These are phyloP conservation scores for Alternaria sp. DNA, from an alignment of 2,329 filamentous ascomycete genomes.

Conservation along the genomic window DNA sequence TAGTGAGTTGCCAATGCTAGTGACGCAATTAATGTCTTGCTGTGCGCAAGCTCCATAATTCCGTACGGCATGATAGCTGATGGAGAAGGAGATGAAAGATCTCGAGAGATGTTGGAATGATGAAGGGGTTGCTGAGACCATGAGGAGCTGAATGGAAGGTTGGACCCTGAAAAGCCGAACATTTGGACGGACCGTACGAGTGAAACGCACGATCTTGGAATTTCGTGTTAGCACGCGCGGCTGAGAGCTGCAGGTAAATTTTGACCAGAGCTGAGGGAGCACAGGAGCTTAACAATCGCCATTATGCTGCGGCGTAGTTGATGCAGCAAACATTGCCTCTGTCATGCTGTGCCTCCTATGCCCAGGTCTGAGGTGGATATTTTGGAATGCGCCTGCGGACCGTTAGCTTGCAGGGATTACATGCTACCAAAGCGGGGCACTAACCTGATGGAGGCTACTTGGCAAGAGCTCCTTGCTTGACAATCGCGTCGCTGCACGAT, in stretches of 20 bases:
- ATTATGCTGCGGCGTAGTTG: neutral
- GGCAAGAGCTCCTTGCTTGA: neutral
- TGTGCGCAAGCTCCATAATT: conserved; percentile 21
- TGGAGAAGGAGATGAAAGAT: neutral
- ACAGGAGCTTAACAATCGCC: neutral
- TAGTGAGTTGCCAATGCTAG: conserved; percentile 34
- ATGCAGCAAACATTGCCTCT: neutral
- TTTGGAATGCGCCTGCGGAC: neutral
- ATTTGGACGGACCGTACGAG: neutral
- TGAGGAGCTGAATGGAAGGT: neutral
- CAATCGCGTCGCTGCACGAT: neutral
- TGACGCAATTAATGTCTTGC: conserved; percentile 22
- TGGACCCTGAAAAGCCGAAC: neutral
- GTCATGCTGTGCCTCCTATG: neutral
- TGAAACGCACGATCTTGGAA: neutral
- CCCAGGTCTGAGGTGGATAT: neutral
- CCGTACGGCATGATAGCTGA: neutral
- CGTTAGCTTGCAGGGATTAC: neutral
- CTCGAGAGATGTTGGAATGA: neutral
- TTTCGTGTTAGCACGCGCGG: neutral
- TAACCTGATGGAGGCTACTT: neutral
- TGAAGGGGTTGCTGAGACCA: neutral
- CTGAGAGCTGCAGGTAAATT: neutral
- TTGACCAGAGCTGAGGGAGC: neutral
- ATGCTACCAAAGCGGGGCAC: neutral